A percentile compares a stretch with the other conserved stretches of the same genome.
Evolutionary conservation across 306 rosid species (phyloP).

Genomic region (Prunus mongolica): DNA sequence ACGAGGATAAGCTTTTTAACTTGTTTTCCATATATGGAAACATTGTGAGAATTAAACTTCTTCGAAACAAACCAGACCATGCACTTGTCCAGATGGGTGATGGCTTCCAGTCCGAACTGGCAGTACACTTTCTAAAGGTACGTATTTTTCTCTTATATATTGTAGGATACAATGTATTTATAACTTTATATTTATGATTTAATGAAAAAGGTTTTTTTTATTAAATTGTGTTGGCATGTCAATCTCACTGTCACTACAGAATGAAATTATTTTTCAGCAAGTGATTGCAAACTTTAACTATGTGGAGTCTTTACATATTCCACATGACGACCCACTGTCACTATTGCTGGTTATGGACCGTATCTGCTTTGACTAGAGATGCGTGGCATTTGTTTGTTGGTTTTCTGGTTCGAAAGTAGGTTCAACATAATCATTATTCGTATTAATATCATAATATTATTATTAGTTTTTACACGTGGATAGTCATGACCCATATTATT

Average conservation of each 20-base stretch:
- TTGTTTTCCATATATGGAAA: slow-evolving; percentile 95
- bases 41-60: slow-evolving; percentile 90
- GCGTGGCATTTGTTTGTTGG: not conserved
- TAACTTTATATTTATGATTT: not conserved
- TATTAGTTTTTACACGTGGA: not conserved
- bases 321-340: not conserved
- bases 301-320: not conserved
- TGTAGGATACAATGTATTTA: not conserved
- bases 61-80: slow-evolving; percentile 94
- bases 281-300: not conserved
- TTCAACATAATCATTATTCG: not conserved
- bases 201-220: not conserved
- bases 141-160: slow-evolving; percentile 21
- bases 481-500: not conserved
- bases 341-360: not conserved
- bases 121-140: slow-evolving; percentile 95
- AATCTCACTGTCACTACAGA: not conserved
- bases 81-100: slow-evolving; percentile 99
- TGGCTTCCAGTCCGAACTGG: slow-evolving; percentile 97
- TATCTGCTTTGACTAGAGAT: not conserved
- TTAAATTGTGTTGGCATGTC: not conserved
- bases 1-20: slow-evolving; percentile 96
- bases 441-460: not conserved
- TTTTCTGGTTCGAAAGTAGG: not conserved
- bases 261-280: not conserved